These are phyloP conservation scores for Lasiodiplodia theobromae DNA, from an alignment of 2,329 filamentous ascomycete species.

Conservation along the genomic window DNA sequence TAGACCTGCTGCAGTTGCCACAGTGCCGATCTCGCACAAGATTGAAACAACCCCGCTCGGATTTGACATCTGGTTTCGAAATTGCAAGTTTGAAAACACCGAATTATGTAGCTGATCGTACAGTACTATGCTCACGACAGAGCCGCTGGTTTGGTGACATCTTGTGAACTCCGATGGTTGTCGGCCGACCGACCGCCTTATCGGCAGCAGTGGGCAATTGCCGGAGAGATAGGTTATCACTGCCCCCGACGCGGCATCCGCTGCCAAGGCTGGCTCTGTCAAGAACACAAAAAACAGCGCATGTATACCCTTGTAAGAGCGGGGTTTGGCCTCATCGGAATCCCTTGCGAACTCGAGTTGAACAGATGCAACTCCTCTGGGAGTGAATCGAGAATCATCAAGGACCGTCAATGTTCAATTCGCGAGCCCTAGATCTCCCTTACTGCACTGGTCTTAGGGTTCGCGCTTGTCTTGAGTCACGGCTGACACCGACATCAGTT, in stretches of 20 bases:
- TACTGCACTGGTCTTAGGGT: constrained; percentile 2
- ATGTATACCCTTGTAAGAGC: neutral
- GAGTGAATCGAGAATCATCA: neutral
- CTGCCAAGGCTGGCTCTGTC: neutral
- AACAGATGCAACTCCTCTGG: neutral
- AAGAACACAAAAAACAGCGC: neutral
- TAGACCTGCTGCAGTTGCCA: neutral
- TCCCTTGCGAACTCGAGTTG: neutral
- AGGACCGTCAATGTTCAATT: too few relatives aligned
- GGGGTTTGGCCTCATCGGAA: neutral
- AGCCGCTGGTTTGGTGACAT: neutral
- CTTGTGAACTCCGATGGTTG: neutral
- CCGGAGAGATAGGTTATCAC: constrained; percentile 24
- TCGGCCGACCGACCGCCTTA: constrained; percentile 2
- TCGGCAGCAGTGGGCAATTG: constrained; percentile 14
- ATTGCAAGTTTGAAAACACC: too few relatives aligned
- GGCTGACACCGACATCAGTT: constrained; percentile 4
- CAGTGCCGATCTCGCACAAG: neutral
- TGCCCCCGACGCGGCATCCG: neutral
- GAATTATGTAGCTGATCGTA: neutral
- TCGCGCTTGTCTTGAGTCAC: neutral
- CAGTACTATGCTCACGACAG: neutral
- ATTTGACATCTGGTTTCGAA: too few relatives aligned
- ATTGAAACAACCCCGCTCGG: neutral
- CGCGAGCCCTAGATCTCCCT: neutral